Conservation (phyloP, 257 asterid genomes). For the Pogostemon cablin region DNA sequence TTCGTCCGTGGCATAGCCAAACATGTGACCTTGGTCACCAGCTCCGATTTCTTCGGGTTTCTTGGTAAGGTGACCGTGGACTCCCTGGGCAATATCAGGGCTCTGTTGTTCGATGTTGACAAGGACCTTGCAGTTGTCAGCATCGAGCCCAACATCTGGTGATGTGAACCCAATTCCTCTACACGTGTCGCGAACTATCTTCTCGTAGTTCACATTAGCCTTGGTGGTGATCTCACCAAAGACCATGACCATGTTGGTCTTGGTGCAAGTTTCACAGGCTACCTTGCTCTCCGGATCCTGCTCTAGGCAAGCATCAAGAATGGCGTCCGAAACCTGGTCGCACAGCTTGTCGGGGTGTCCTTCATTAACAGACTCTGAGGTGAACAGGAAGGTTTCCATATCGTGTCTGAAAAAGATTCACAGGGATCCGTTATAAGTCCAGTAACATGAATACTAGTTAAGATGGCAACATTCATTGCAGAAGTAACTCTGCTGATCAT, state of each 20-base stretch:
- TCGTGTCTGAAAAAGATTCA: slow-evolving; percentile 33
- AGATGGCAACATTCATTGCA: too few relatives aligned
- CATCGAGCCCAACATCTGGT: slow-evolving; percentile 69
- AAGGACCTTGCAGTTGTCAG: slow-evolving; percentile 70
- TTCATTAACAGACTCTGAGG: slow-evolving; percentile 70
- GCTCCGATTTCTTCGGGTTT: slow-evolving; percentile 78
- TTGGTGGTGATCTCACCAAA: slow-evolving; percentile 74
- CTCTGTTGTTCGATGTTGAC: slow-evolving; percentile 70
- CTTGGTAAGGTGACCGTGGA: slow-evolving; percentile 71
- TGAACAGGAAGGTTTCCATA: slow-evolving; percentile 59
- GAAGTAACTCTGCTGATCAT: too few relatives aligned
- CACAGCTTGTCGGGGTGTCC: slow-evolving; percentile 82
- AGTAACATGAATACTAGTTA: background rate
- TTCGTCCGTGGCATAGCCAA: slow-evolving; percentile 78
- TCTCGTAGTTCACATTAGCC: slow-evolving; percentile 62
- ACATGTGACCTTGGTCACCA: slow-evolving; percentile 83
- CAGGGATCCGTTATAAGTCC: slow-evolving; percentile 12
- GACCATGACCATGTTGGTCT: slow-evolving; percentile 67
- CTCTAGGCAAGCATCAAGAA: slow-evolving; percentile 70
- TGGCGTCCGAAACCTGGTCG: slow-evolving; percentile 73
- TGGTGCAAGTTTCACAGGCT: slow-evolving; percentile 74
- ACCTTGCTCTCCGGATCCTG: slow-evolving; percentile 75
- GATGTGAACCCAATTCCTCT: slow-evolving; percentile 67
- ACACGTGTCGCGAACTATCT: slow-evolving; percentile 73
- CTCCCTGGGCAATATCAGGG: slow-evolving; percentile 75